Evolutionary conservation across 768 basidiomycete genomes (phyloP).

Genomic region (Tylopilus felleus): DNA sequence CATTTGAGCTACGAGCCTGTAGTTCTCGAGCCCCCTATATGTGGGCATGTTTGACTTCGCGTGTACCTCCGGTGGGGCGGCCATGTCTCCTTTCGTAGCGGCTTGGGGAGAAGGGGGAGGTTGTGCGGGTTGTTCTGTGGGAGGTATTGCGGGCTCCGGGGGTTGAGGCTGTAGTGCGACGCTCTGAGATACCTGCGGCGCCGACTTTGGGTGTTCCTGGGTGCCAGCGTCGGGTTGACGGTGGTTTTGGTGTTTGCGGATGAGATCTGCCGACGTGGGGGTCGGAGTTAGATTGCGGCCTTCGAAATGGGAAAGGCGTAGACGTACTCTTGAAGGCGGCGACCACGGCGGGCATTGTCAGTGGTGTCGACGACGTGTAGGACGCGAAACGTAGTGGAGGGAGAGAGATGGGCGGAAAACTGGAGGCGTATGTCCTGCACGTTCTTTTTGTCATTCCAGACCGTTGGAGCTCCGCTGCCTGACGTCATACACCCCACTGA

Average conservation of each 20-base stretch:
- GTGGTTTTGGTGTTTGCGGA: conserved; percentile 71
- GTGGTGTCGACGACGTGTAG: conserved; percentile 4
- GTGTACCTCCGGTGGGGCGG: conserved; percentile 73
- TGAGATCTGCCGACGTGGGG: conserved; percentile 54
- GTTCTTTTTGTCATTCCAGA: conserved; percentile 31
- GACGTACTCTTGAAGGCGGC: conserved; percentile 84
- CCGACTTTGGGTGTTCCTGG: conserved; percentile 21
- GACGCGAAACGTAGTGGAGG: neutral
- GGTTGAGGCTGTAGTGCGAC: conserved; percentile 35
- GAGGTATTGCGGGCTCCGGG: conserved; percentile 35
- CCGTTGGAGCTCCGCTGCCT: conserved; percentile 33
- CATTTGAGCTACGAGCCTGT: conserved; percentile 79
- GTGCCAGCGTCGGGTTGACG: conserved; percentile 36
- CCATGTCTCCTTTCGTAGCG: conserved; percentile 17
- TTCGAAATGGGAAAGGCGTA: conserved; percentile 1
- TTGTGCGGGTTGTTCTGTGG: conserved; percentile 36
- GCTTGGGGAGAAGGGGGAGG: conserved; percentile 21
- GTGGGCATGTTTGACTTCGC: conserved; percentile 76
- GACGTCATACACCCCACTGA: conserved; percentile 27
- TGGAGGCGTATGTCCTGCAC: conserved; percentile 14
- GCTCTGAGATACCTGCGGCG: conserved; percentile 20
- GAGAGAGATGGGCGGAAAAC: neutral
- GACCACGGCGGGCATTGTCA: conserved; percentile 67
- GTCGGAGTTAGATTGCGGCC: conserved; percentile 18
- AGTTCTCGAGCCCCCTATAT: conserved; percentile 82